Evolutionary conservation across 2,329 filamentous ascomycete species (phyloP), one percentile per base, ranked within the genome.

Genomic region (Alternaria burnsii): DNA sequence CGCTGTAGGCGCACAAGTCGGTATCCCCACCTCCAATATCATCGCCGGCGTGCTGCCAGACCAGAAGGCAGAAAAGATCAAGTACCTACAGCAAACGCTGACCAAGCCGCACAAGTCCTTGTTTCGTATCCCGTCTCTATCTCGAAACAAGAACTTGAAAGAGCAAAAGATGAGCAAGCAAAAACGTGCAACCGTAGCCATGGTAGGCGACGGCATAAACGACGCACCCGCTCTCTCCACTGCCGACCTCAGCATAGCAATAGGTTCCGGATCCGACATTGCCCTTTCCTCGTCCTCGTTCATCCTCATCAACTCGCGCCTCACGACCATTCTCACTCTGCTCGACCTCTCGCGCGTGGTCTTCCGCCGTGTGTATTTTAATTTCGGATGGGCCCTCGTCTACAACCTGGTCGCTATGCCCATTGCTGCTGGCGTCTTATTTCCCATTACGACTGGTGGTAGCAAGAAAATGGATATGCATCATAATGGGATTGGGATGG

Each of bases 141-240:
- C 53, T 4, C 46, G 5, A 38, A 47, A 26, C 24, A 26, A 26
- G 24, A 26, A 26, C 24, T 26, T 26, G 24, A 26, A 26, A 26
- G 24, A 26, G 24, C 24, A 26, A 26, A 26, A 9, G 5, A 14
- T 7, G 11, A 42, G 5, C 11, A 12, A n/a, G 34, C 0, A 67
- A 68, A 32, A 71, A 36, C 82, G 85, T 20, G 83, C 84, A 0
- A 84, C 91, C 2, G 87, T 96, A 0, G 92, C 89, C 40, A 95
- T 96, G 87, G 91, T 94, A 2, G 93, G 92, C 38, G 92, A 96
- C 68, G 92, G 93, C 18, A 92, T 94, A 67, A 96, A 96, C 70
- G 93, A 97, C 72, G 90, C 92, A 0, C 92, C 92, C 0, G 92
- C 92, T 2, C 85, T 97, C 4, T 88, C 90, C 2, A 88, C 89